Percentiles rank a stretch among this genome's conserved stretches.
Conservation (phyloP, 2,329 filamentous ascomycete genomes). For the Corinectria fuckeliana region DNA sequence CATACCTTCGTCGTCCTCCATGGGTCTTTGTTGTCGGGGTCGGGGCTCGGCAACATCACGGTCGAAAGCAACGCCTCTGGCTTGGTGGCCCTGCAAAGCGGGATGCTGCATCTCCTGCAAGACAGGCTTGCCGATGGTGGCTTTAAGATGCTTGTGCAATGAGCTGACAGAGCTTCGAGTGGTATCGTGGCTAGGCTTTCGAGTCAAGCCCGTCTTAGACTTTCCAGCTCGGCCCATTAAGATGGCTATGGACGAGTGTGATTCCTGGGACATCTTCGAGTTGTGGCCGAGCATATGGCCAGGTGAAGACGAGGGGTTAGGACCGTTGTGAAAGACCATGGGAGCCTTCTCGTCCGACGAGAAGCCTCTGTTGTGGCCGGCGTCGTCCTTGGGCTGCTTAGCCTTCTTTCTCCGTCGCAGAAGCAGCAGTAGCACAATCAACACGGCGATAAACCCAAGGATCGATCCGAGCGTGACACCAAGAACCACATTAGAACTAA, state of each 20-base stretch:
- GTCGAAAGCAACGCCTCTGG: slow-evolving; percentile 50
- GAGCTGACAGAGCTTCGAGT: slow-evolving; percentile 56
- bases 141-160: slow-evolving; percentile 68
- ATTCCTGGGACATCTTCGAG: slow-evolving; percentile 59
- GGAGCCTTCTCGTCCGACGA: slow-evolving; percentile 65
- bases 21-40: slow-evolving; percentile 40
- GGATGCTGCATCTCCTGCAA: slow-evolving; percentile 50
- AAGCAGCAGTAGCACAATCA: slow-evolving; percentile 75
- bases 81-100: slow-evolving; percentile 46
- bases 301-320: slow-evolving; percentile 43
- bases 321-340: slow-evolving; percentile 55
- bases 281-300: slow-evolving; percentile 58
- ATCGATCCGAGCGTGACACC: slow-evolving; percentile 86
- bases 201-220: slow-evolving; percentile 53
- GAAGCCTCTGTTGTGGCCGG: slow-evolving; percentile 50
- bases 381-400: slow-evolving; percentile 52
- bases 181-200: slow-evolving; percentile 64
- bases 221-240: slow-evolving; percentile 67
- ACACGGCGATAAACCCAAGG: slow-evolving; percentile 71
- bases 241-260: slow-evolving; percentile 69
- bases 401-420: slow-evolving; percentile 55
- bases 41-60: slow-evolving; percentile 45
- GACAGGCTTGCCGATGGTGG: slow-evolving; percentile 67
- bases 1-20: slow-evolving; percentile 49
- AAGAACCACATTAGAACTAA: slow-evolving; percentile 65